Evolutionary conservation across 495 filamentous ascomycete species (phyloP).

Genomic region (Aspergillus heteromorphus): DNA sequence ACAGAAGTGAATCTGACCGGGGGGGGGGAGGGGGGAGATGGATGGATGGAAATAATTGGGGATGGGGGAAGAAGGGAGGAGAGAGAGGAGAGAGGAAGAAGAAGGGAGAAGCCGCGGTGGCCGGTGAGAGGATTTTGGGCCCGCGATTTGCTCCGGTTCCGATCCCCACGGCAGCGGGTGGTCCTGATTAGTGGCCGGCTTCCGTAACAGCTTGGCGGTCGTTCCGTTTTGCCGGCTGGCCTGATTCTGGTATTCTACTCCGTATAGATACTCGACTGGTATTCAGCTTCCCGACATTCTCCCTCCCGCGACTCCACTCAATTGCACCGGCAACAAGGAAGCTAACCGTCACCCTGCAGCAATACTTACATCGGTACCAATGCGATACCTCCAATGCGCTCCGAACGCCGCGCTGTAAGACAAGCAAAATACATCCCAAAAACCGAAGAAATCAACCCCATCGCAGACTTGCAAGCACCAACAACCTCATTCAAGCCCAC

Average conservation of each 20-base stretch:
- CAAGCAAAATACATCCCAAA: conserved; percentile 11
- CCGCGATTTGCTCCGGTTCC: conserved; percentile 15
- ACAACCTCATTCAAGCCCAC: too few species aligned
- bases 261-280: too few species aligned
- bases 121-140: conserved; percentile 22
- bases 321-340: not conserved
- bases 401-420: conserved; percentile 35
- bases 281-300: too few species aligned
- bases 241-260: too few species aligned
- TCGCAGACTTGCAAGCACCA: not conserved
- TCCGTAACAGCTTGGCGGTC: too few species aligned
- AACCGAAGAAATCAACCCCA: not conserved
- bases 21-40: conserved; percentile 3
- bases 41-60: conserved; percentile 12
- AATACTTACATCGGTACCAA: not conserved
- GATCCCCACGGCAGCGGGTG: conserved; percentile 13
- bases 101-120: conserved; percentile 16
- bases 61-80: conserved; percentile 11
- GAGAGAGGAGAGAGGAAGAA: conserved; percentile 11
- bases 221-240: too few species aligned
- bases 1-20: conserved; percentile 13
- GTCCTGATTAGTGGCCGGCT: too few species aligned
- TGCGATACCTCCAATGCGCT: not conserved
- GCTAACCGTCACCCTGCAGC: not conserved
- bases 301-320: not conserved